phyloP scores from a whole-genome alignment of 177 flowering plant species.

The Vitis hybrid region DNA sequence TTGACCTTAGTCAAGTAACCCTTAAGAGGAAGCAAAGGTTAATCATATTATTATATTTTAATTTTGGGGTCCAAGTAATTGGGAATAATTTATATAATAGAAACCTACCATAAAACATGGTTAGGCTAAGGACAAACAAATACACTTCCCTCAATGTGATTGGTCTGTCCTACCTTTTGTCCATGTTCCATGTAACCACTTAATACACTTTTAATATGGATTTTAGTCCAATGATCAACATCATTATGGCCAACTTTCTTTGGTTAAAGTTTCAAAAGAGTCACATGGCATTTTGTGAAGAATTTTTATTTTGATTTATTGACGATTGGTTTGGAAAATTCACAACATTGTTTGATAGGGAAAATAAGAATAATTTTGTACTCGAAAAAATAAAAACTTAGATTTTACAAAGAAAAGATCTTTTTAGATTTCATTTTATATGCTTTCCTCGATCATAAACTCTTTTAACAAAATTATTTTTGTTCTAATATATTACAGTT shows the following conservation, averaged over 20 bases:
- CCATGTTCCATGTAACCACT: background rate
- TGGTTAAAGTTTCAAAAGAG: background rate
- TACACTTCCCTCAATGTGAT: background rate
- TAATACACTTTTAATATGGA: background rate
- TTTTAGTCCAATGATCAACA: background rate
- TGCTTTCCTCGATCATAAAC: too few relatives aligned
- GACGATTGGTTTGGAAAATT: too few relatives aligned
- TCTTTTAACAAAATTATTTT: too few relatives aligned
- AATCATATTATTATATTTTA: background rate
- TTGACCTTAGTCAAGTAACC: background rate
- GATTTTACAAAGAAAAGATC: too few relatives aligned
- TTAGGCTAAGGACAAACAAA: background rate
- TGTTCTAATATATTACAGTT: too few relatives aligned
- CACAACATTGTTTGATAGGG: too few relatives aligned
- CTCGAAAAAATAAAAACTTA: too few relatives aligned
- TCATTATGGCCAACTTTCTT: background rate
- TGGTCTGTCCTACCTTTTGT: background rate
- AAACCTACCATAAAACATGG: background rate
- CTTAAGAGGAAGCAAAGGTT: conserved; percentile 5
- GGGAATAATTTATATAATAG: background rate
- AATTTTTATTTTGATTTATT: too few relatives aligned
- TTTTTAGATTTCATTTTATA: too few relatives aligned
- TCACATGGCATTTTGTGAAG: background rate
- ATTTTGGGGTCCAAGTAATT: background rate
- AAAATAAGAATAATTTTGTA: too few relatives aligned